phyloP scores from a whole-genome alignment of 768 basidiomycete species.

The Mrakia blollopis region DNA sequence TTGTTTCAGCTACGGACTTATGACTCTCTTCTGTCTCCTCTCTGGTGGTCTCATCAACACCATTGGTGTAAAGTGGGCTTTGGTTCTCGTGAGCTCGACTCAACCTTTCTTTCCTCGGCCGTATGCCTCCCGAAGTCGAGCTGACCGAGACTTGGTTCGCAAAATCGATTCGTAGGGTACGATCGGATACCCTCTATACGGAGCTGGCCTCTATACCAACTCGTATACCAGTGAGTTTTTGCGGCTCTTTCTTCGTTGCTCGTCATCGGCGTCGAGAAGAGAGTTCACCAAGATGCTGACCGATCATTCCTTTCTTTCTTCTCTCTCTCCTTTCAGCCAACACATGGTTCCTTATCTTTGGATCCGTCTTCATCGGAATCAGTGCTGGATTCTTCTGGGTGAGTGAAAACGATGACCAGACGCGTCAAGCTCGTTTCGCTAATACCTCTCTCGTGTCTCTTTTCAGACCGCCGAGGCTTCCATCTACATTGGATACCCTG shows the following conservation, averaged over 20 bases:
- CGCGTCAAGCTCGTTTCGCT: neutral
- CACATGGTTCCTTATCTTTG: slow-evolving; percentile 14
- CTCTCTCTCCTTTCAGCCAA: neutral
- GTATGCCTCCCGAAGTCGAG: neutral
- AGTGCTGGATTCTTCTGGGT: slow-evolving; percentile 27
- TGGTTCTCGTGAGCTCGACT: neutral
- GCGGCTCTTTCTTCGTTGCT: too few relatives aligned
- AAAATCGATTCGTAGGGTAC: neutral
- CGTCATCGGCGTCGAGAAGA: too few relatives aligned
- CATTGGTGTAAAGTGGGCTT: slow-evolving; percentile 14
- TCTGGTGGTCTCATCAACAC: slow-evolving; percentile 25
- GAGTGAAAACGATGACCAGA: neutral
- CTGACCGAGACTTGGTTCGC: neutral
- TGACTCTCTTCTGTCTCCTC: slow-evolving; percentile 15
- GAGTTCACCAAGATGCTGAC: neutral
- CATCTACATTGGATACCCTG: slow-evolving; percentile 19
- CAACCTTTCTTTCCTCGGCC: neutral
- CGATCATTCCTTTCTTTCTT: too few relatives aligned
- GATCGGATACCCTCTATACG: slow-evolving; percentile 26
- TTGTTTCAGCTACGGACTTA: slow-evolving; percentile 5
- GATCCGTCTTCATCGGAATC: slow-evolving; percentile 16
- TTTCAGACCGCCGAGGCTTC: slow-evolving; percentile 17
- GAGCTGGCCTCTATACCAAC: slow-evolving; percentile 26
- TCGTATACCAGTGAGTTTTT: neutral
- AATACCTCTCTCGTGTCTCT: neutral